Evolutionary conservation across 2,329 filamentous ascomycete genomes (phyloP), one percentile per base, ranked within the genome.

Genomic region (Stenocarpella maydis): DNA sequence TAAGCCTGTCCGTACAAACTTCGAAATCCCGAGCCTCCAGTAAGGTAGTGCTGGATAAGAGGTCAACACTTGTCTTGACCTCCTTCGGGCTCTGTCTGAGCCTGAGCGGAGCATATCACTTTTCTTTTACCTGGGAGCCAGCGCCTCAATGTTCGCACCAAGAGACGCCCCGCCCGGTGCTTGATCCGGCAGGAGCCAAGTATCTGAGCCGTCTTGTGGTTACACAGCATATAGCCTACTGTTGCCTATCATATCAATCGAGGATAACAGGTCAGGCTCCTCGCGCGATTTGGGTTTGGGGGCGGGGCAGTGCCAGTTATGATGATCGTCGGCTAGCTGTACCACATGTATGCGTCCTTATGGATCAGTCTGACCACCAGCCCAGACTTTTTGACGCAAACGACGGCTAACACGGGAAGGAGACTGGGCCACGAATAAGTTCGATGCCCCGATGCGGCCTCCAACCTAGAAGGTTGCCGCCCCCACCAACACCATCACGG

Each of bases 211-310:
- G 41, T 61, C 37, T 61, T 3, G 6, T 26, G 41, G 58, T 61
- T 34, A 34, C 58, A 61, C 58, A n/a, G 28, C 58, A 47, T 61
- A 34, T 26, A 61, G 58, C 41, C 41, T 61, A 41, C 58, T 61
- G 58, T n/a, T 34, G 41, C 10, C 5, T 28, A 61, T 47, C 58
- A 19, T 24, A 45, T 14, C 31, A 34, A 34, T 34, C 9, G 31
- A 34, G 15, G 24, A 41, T 45, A n/a, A 1, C 39, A 41, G 34
- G 31, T 45, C 10, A 26, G n/a, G 26, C 55, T n/a, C n/a, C 24
- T 3, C 26, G 19, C 26, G 17, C 9, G 26, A 1, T 31, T 5
- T 47, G 41, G 12, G 53, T 5, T 47, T 26, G 12, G 53, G 53
- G 58, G 9, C 26, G 19, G 15, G 19, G n/a, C n/a, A n/a, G n/a